Evolutionary conservation across 805 yeast species (phyloP).

Genomic region (Candida maris): DNA sequence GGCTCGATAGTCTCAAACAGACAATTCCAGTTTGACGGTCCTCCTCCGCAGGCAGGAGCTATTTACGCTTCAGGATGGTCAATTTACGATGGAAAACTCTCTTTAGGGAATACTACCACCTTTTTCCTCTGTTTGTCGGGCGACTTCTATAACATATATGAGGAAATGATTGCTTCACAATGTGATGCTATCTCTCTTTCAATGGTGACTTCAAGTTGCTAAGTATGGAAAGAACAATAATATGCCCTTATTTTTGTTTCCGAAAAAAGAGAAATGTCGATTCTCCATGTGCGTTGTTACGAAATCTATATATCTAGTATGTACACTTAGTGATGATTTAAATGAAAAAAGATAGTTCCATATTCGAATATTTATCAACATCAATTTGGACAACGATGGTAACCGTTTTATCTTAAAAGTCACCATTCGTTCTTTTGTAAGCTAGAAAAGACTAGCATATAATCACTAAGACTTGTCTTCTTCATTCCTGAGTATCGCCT

Average conservation of each 20-base stretch:
- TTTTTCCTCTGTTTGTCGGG: conserved; percentile 79
- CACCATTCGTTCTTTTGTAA: too few species aligned
- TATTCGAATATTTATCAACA: too few species aligned
- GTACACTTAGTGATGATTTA: too few species aligned
- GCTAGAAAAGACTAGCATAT: too few species aligned
- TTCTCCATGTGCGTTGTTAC: conserved; percentile 1
- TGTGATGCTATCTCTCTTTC: conserved; percentile 61
- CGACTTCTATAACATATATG: conserved; percentile 74
- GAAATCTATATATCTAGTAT: too few species aligned
- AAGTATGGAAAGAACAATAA: too few species aligned
- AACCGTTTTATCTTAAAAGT: too few species aligned
- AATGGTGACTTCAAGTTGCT: conserved; percentile 45
- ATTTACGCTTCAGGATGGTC: conserved; percentile 65
- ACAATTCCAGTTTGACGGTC: conserved; percentile 79
- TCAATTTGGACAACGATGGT: too few species aligned
- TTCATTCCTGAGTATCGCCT: conserved; percentile 20
- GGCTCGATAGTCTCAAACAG: conserved; percentile 80
- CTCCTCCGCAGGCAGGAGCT: conserved; percentile 79
- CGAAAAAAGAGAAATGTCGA: not conserved
- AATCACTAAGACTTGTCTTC: not conserved
- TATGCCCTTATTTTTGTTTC: not conserved
- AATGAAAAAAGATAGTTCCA: too few species aligned
- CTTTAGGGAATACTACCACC: conserved; percentile 55
- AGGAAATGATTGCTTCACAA: conserved; percentile 55
- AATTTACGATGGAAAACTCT: conserved; percentile 56